Percentiles rank a stretch among this genome's conserved stretches.
Evolutionary conservation across 2,329 filamentous ascomycete species (phyloP).

Genomic region (Pseudogymnoascus sp.): DNA sequence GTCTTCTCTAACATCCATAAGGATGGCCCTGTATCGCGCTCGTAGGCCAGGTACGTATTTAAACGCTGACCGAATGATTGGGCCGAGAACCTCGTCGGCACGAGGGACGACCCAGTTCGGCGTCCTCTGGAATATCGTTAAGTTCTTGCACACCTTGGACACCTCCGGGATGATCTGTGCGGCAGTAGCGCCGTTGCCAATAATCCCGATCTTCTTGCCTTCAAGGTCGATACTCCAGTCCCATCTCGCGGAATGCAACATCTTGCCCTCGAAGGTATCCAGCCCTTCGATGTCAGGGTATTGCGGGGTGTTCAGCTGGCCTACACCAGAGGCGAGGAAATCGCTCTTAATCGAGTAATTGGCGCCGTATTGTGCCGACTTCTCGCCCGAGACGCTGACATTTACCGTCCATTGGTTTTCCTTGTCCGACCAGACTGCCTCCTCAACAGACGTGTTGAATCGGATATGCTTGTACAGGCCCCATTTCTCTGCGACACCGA

Average conservation of each 20-base stretch:
- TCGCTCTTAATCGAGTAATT: constrained; percentile 49
- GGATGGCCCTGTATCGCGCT: constrained; percentile 42
- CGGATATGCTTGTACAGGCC: constrained; percentile 50
- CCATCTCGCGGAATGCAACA: constrained; percentile 52
- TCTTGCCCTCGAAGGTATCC: constrained; percentile 39
- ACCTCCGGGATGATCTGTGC: constrained; percentile 54
- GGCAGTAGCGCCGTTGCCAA: constrained; percentile 55
- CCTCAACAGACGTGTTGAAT: constrained; percentile 49
- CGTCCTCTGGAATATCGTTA: constrained; percentile 52
- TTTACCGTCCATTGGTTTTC: constrained; percentile 45
- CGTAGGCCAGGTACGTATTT: constrained; percentile 45
- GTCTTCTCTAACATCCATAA: constrained; percentile 51
- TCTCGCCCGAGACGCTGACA: constrained; percentile 44
- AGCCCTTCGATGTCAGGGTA: constrained; percentile 44
- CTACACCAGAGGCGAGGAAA: constrained; percentile 52
- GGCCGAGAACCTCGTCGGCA: constrained; percentile 40
- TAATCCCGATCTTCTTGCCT: constrained; percentile 51
- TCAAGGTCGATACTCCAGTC: constrained; percentile 51
- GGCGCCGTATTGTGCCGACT: constrained; percentile 48
- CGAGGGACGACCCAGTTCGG: constrained; percentile 55
- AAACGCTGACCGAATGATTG: constrained; percentile 18
- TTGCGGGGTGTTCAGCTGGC: constrained; percentile 52
- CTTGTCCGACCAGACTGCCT: constrained; percentile 48
- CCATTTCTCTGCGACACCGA: constrained; percentile 47
- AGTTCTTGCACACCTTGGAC: constrained; percentile 41